Evolutionary conservation across 768 basidiomycete species (phyloP), one percentile per base, ranked within the genome.

Genomic region (Symmetrospora coprosmae): DNA sequence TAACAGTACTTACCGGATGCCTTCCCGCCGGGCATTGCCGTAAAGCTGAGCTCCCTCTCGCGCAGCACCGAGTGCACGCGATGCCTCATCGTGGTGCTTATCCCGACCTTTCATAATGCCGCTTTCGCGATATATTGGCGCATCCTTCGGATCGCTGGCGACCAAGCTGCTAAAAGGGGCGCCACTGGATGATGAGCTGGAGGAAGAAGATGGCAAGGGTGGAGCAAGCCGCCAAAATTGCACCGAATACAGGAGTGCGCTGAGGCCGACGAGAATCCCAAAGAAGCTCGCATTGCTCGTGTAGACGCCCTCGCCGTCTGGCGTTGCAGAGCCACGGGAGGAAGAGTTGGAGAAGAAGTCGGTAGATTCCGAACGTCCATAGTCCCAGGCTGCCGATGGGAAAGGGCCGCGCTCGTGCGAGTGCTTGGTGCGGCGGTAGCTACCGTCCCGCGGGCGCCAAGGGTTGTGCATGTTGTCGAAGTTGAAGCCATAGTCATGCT

Each of bases 401-500:
- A 45, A 58, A n/a, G 41, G 27, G 4, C 39, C 39, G 7, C 55
- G 7, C 31, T 58, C 39, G 41, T 58, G 43, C 4, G 55, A 6
- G 25, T 58, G 41, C 14, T 35, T 25, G 43, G 43, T 30, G 6
- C 43, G 23, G 4, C 39, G 31, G 17, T 31, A n/a, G 19, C 28
- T 46, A 3, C 21, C 31, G 31, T 46, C 43, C 31, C 49, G 49
- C 8, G 31, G 27, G 11, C 40, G 31, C 55, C 55, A 58, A 14
- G 55, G 55, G 27, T 58, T 58, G 31, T 58, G 55, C 23, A 58
- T 43, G 41, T 58, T 58, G 7, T 58, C 28, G 21, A 45, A 58
- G 31, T 58, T 58, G 55, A 58, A 58, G 27, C 55, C 55, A 14
- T 31, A 30, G 43, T 58, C 55, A n/a, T n/a, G n/a, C n/a, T n/a